Evolutionary conservation across 1,139 yeast genomes (phyloP).

Genomic region (Geotrichum cucujoidarum): DNA sequence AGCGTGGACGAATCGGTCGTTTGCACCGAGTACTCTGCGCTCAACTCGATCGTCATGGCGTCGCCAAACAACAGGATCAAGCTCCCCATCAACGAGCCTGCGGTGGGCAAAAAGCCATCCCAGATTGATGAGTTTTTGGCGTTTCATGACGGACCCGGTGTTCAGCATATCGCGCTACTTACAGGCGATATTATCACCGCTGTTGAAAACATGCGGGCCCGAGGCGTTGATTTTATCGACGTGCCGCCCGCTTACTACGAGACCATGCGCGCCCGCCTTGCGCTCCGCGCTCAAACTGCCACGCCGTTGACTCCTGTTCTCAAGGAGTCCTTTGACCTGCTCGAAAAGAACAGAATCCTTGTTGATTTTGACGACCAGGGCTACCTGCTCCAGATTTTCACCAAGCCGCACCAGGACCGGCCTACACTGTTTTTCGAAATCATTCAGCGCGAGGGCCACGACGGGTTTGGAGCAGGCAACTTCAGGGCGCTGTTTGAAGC

Average conservation of each 20-base stretch:
- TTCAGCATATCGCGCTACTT: slow-evolving; percentile 71
- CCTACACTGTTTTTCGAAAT: slow-evolving; percentile 79
- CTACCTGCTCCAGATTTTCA: slow-evolving; percentile 70
- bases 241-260: slow-evolving; percentile 56
- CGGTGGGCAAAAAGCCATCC: slow-evolving; percentile 56
- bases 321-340: slow-evolving; percentile 32
- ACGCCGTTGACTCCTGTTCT: too few relatives aligned
- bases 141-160: slow-evolving; percentile 72
- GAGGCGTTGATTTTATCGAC: slow-evolving; percentile 68
- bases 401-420: slow-evolving; percentile 68
- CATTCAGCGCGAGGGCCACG: slow-evolving; percentile 71
- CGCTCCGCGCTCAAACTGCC: background rate
- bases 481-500: slow-evolving; percentile 76
- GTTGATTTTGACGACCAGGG: slow-evolving; percentile 72
- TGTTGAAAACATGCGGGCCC: slow-evolving; percentile 47
- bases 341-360: slow-evolving; percentile 50
- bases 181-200: slow-evolving; percentile 58
- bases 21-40: slow-evolving; percentile 62
- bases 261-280: slow-evolving; percentile 41
- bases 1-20: slow-evolving; percentile 74
- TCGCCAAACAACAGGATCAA: slow-evolving; percentile 60
- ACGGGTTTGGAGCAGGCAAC: slow-evolving; percentile 86
- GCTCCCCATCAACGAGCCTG: slow-evolving; percentile 85
- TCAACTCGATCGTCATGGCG: slow-evolving; percentile 73
- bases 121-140: slow-evolving; percentile 81